These are phyloP conservation scores for Cadophora sp. DNA, from an alignment of 2,329 filamentous ascomycete genomes.

Conservation along the genomic window DNA sequence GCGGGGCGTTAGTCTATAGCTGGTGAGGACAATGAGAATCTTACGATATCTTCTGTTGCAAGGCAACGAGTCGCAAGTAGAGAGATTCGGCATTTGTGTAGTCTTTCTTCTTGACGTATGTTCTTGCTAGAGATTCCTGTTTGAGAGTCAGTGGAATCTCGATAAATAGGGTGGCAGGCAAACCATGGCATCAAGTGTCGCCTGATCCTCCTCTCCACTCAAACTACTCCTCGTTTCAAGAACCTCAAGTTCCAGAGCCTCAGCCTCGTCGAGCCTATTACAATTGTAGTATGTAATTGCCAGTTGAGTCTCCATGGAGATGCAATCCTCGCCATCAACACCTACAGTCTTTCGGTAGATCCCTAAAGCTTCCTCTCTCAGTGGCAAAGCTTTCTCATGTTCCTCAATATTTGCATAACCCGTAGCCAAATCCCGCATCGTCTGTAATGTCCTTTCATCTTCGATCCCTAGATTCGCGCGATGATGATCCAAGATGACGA, in stretches of 20 bases:
- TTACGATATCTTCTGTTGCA: not conserved
- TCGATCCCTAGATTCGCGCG: not conserved
- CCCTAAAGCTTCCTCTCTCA: not conserved
- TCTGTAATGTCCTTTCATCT: not conserved
- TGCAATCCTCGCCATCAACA: not conserved
- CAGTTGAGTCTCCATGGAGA: not conserved
- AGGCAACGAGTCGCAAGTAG: not conserved
- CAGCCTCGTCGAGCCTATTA: not conserved
- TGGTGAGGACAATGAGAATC: not conserved
- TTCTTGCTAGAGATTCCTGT: not conserved
- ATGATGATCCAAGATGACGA: not conserved
- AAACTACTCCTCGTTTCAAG: not conserved
- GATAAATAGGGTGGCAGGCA: not conserved
- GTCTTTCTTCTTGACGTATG: not conserved
- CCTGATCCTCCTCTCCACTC: not conserved
- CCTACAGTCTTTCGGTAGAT: not conserved
- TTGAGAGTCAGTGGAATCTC: not conserved
- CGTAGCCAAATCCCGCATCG: not conserved
- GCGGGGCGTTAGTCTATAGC: not conserved
- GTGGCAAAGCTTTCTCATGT: not conserved
- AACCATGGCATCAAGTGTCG: not conserved
- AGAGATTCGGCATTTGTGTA: not conserved
- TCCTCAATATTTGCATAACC: not conserved
- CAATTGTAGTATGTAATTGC: not conserved
- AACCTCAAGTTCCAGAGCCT: not conserved